Evolutionary conservation across 2,329 filamentous ascomycete species (phyloP), one percentile per base, ranked within the genome.

Genomic region (Metarhizium album): DNA sequence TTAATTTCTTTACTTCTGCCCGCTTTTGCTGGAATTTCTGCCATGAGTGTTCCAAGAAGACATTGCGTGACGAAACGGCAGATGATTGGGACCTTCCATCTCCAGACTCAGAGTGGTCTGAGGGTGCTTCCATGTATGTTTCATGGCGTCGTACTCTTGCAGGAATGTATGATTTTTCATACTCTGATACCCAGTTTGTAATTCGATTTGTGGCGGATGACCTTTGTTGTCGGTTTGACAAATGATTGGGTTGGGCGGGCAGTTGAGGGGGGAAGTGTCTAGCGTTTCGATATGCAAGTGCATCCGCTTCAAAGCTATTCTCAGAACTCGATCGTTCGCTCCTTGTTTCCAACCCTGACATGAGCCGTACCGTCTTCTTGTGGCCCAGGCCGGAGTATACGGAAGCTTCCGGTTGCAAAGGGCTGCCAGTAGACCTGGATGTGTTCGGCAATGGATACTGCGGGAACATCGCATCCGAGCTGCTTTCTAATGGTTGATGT

Each of bases 21-120:
- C 67, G 59, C 31, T 65, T 64, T 13, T 64, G 56, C 42, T 69
- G 68, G n/a, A 70, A 52, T 46, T 62, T 57, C 22, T 62, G 57
- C 67, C 67, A 70, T 4, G 69, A 55, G 11, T 57, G 29, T 48
- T 70, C 64, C n/a, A 69, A 53, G 13, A 62, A 59, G 18, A 60
- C 61, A n/a, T n/a, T n/a, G n/a, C 64, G 60, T 0, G 61, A 58
- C 13, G 56, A 58, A n/a, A 49, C 55, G 8, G 50, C 48, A 6
- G 20, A 16, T 18, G 38, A 5, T 2, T 35, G 33, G 4, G 27
- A 45, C 14, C 14, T 14, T 22, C 20, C 33, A 16, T 37, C 16
- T 16, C 14, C 48, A 11, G 53, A 53, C 27, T 52, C 55, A 20
- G 49, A 42, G 20, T 47, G 51, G 38, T 55, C 54, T 6, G 52